phyloP scores from a whole-genome alignment of 2,329 filamentous ascomycete species.

The Huntiella moniliformis region DNA sequence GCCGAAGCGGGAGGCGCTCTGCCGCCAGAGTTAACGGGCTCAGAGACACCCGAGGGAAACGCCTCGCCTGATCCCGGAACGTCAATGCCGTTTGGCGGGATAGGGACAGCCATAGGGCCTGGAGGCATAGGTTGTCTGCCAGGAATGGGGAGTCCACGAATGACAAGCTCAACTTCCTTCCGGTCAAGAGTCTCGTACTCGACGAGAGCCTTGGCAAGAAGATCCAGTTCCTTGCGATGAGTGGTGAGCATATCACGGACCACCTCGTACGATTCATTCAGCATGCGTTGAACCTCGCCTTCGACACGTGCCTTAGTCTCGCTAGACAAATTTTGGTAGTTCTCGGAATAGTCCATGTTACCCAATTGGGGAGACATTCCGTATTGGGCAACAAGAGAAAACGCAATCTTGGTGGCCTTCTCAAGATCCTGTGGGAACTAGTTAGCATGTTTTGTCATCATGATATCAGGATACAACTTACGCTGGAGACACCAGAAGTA shows the following conservation, averaged over 20 bases:
- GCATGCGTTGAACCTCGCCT: constrained; percentile 63
- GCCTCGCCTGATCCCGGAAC: constrained; percentile 10
- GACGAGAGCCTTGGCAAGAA: constrained; percentile 72
- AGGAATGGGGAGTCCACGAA: constrained; percentile 65
- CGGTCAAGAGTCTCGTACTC: constrained; percentile 86
- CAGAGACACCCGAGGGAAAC: constrained; percentile 7
- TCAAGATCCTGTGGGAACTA: constrained; percentile 50
- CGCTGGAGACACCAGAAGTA: constrained; percentile 66
- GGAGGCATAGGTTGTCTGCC: constrained; percentile 35
- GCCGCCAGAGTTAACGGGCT: constrained; percentile 4
- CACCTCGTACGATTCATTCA: constrained; percentile 64
- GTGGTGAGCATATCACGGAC: constrained; percentile 52
- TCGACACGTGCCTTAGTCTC: constrained; percentile 80
- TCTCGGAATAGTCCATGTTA: constrained; percentile 69
- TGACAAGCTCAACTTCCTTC: constrained; percentile 77
- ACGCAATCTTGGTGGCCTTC: constrained; percentile 63
- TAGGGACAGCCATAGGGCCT: constrained; percentile 37
- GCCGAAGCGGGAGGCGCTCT: constrained; percentile 7
- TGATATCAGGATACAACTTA: constrained; percentile 24
- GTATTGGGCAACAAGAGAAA: constrained; percentile 69
- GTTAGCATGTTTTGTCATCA: constrained; percentile 14
- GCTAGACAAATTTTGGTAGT: constrained; percentile 65
- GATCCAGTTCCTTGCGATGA: constrained; percentile 69
- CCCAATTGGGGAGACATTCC: constrained; percentile 82
- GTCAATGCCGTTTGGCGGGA: constrained; percentile 9